phyloP scores from a whole-genome alignment of 2,329 filamentous ascomycete genomes.

The Microcyclospora tardicrescens region DNA sequence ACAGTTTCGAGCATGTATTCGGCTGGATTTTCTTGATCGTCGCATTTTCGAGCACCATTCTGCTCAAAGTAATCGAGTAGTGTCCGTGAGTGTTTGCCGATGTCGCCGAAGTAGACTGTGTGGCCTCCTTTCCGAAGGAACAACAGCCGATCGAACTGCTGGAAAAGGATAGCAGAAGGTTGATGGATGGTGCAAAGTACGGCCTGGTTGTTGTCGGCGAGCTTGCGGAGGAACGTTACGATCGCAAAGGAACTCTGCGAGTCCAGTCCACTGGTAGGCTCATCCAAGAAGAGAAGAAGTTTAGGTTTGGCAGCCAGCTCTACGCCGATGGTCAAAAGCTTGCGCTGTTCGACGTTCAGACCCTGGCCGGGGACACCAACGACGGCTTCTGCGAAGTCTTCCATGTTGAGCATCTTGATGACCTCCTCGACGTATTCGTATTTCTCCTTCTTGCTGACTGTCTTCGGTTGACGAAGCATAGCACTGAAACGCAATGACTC shows the following conservation, averaged over 20 bases:
- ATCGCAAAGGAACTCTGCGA: slow-evolving; percentile 53
- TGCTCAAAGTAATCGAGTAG: slow-evolving; percentile 44
- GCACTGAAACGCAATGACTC: slow-evolving; percentile 45
- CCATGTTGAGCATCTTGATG: slow-evolving; percentile 53
- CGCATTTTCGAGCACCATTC: slow-evolving; percentile 49
- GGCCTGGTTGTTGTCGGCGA: slow-evolving; percentile 36
- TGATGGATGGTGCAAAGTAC: slow-evolving; percentile 38
- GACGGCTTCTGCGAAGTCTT: slow-evolving; percentile 52
- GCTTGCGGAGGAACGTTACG: slow-evolving; percentile 47
- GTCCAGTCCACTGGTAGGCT: slow-evolving; percentile 47
- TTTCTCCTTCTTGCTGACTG: slow-evolving; percentile 44
- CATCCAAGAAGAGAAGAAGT: slow-evolving; percentile 51
- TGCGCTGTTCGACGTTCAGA: slow-evolving; percentile 49
- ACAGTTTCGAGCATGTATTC: slow-evolving; percentile 58
- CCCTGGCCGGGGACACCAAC: slow-evolving; percentile 51
- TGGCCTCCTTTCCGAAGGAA: slow-evolving; percentile 32
- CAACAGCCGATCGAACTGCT: slow-evolving; percentile 32
- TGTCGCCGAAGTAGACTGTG: slow-evolving; percentile 36
- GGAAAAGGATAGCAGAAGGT: slow-evolving; percentile 32
- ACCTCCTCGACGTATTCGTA: slow-evolving; percentile 50
- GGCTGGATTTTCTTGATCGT: slow-evolving; percentile 50
- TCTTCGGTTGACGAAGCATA: slow-evolving; percentile 44
- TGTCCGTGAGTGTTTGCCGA: slow-evolving; percentile 29
- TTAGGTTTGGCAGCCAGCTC: slow-evolving; percentile 36
- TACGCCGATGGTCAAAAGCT: slow-evolving; percentile 46